phyloP scores from a whole-genome alignment of 225 moss, liverwort and hornwort species.

The Bryum argenteum region DNA sequence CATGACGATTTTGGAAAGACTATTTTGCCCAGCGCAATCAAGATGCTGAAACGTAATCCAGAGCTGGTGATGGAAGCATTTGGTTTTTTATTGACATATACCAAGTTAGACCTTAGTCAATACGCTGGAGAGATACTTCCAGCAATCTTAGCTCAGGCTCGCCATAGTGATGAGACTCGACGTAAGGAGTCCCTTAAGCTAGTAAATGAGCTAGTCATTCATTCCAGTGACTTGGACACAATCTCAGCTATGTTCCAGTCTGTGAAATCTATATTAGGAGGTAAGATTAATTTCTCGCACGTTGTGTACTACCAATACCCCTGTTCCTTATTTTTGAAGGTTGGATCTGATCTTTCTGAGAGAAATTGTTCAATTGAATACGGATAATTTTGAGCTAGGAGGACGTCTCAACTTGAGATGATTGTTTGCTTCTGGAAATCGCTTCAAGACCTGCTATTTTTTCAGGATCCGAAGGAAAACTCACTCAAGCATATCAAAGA shows the following conservation, averaged over 20 bases:
- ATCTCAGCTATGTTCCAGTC: slow-evolving; percentile 79
- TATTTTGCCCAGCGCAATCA: slow-evolving; percentile 76
- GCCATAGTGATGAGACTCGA: slow-evolving; percentile 89
- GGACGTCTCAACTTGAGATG: slow-evolving; percentile 15
- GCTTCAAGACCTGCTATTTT: slow-evolving; percentile 23
- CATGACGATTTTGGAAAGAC: slow-evolving; percentile 83
- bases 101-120: slow-evolving; percentile 86
- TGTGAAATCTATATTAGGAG: slow-evolving; percentile 76
- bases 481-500: slow-evolving; percentile 92
- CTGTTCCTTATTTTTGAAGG: neutral
- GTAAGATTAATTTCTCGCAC: slow-evolving; percentile 35
- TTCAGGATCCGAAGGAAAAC: slow-evolving; percentile 93
- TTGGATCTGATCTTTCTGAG: neutral
- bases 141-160: slow-evolving; percentile 81
- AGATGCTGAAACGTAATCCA: slow-evolving; percentile 96
- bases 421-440: slow-evolving; percentile 22
- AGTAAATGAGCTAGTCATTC: slow-evolving; percentile 71
- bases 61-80: slow-evolving; percentile 96
- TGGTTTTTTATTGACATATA: slow-evolving; percentile 71
- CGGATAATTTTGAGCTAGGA: slow-evolving; percentile 14
- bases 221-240: slow-evolving; percentile 88
- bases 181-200: slow-evolving; percentile 77
- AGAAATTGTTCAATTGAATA: neutral
- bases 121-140: slow-evolving; percentile 76
- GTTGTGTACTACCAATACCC: neutral